A percentile compares a stretch with the other conserved stretches of the same genome.
phyloP scores from a whole-genome alignment of 805 yeast genomes.

The Teunomyces barrocoloradensis region DNA sequence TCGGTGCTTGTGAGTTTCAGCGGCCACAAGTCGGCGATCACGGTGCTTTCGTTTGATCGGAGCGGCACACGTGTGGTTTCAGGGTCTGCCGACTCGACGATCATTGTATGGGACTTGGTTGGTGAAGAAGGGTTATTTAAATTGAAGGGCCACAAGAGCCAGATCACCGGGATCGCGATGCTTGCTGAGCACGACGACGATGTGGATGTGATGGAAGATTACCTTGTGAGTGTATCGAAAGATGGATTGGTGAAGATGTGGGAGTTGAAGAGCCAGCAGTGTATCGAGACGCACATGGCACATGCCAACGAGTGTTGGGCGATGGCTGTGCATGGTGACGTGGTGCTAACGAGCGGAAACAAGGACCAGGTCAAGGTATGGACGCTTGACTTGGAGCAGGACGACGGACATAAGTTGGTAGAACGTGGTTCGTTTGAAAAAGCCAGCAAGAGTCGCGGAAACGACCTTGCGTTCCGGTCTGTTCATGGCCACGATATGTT shows the following conservation, averaged over 20 bases:
- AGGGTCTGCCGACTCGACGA: conserved; percentile 81
- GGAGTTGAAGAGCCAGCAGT: conserved; percentile 87
- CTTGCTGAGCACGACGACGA: conserved; percentile 29
- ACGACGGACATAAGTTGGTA: conserved; percentile 46
- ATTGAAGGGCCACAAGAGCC: conserved; percentile 84
- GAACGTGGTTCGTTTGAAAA: conserved; percentile 71
- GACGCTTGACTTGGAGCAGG: conserved; percentile 57
- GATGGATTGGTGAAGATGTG: conserved; percentile 92
- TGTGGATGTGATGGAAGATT: conserved; percentile 60
- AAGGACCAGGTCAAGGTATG: conserved; percentile 84
- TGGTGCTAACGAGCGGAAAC: conserved; percentile 70
- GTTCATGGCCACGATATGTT: conserved; percentile 47
- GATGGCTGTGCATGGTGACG: conserved; percentile 44
- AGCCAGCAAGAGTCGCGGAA: conserved; percentile 71
- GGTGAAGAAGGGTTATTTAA: conserved; percentile 87
- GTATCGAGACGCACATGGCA: conserved; percentile 92
- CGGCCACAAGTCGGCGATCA: conserved; percentile 88
- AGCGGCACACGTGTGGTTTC: conserved; percentile 84
- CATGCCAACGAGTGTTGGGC: conserved; percentile 95
- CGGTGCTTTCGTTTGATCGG: conserved; percentile 64
- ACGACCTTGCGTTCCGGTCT: conserved; percentile 50
- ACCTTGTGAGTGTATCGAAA: conserved; percentile 73
- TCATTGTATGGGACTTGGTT: conserved; percentile 93
- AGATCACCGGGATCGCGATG: conserved; percentile 72
- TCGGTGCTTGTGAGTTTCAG: conserved; percentile 76